Evolutionary conservation across 352 stramenopile species (phyloP), one percentile per base, ranked within the genome.

Genomic region (Peronospora destructor): DNA sequence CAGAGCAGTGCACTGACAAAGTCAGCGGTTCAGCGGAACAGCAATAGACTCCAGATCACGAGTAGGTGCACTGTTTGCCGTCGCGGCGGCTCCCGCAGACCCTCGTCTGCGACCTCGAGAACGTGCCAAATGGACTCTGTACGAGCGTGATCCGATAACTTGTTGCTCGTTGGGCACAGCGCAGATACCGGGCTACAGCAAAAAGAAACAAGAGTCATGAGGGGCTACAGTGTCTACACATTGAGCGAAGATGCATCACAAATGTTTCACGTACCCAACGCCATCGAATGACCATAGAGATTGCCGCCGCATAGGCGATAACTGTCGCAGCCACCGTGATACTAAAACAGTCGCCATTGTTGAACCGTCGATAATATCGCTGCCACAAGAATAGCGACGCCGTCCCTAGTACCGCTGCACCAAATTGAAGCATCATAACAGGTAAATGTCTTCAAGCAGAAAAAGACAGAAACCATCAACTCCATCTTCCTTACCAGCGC

Each of bases 211-310:
- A 49, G 23, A 25, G 13, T 59, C n/a, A 60, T 12, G 9, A 50
- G 23, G 7, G 30, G 39, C 39, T 36, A 36, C 30, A 16, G 17
- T 16, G 17, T 16, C 11, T 36, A 36, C 32, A 16, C 10, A 4
- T 36, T 16, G 10, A 36, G 7, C 9, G 10, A 9, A 32, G 12
- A 12, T 32, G 10, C 7, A 32, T 32, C 10, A 12, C 28, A 32
- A 32, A 32, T 12, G 28, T 9, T 32, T 32, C 10, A 64, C 72
- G 25, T 47, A 81, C 73, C 75, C 76, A 91, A 55, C 76, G 76
- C 76, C 77, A 91, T 13, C 75, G 74, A 14, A 87, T 74, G 23
- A 68, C 49, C 80, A 91, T 91, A 21, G 80, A 87, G 35, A 91
- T 67, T 8, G 75, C 66, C 39, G 71, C 59, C 11, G 68, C 53